Base-by-base conservation (phyloP, 495 filamentous ascomycete species). In the Cryomyces minteri region DNA sequence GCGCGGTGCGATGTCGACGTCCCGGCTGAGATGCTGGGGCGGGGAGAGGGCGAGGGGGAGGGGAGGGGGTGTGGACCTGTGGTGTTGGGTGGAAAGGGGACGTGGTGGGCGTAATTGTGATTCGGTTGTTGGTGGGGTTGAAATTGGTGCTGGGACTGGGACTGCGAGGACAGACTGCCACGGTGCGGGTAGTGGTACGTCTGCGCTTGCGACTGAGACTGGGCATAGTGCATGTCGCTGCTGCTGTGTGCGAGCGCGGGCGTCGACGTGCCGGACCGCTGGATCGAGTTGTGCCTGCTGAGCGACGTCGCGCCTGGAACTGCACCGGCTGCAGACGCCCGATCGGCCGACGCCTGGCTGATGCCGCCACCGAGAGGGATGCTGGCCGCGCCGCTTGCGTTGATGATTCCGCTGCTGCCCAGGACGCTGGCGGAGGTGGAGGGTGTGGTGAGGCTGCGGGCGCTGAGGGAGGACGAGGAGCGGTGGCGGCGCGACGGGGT, bases 401-500 rank as follows among this genome's bases (percentile, higher is more conserved):
- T 25, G 18, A 25, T 25, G 11, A 69, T 69, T 28, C 65, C 62
- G 14, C 67, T 55, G 47, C 65, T 67, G 37, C 61, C 67, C 25
- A 66, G 53, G 11, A 62, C 48, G 11, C 51, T 60, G 25, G 51
- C 53, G 18, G 54, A 47, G 40, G 55, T 62, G 40, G 60, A 66
- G 47, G 62, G 50, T 51, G 63, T 50, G 57, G 61, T 58, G 57
- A 66, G 54, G 64, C 66, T 62, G 60, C 69, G 65, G 9, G 69
- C 67, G 51, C 74, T 78, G 31, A 79, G 64, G 50, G 67, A 76
- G 4, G 73, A 78, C 0, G 74, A 79, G 4, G 76, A 79, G 32
- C 79, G 74, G 50, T 82, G 75, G 30, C 76, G 73, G 46, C 71
- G 72, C 5, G 74, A 72, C 32, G 70, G 61, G 5, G 72, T 76